phyloP scores from a whole-genome alignment of 2,329 filamentous ascomycete species.

The Immersiporthe knoxdaviesiana region DNA sequence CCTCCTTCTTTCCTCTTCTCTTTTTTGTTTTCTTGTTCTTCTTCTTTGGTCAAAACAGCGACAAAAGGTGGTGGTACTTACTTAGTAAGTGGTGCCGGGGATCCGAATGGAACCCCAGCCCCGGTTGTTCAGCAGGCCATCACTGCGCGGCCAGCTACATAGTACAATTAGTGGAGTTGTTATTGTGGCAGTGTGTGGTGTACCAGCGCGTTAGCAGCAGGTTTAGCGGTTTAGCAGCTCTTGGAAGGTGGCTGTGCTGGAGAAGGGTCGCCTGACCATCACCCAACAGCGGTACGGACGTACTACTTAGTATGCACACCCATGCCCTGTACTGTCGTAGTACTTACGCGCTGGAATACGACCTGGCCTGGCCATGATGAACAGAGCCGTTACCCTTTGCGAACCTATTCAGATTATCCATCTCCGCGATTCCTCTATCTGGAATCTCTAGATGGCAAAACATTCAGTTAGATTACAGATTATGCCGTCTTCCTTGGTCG shows the following conservation, averaged over 20 bases:
- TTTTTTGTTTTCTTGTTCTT: background rate
- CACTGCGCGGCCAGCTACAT: background rate
- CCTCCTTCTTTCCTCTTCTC: background rate
- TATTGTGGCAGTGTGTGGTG: background rate
- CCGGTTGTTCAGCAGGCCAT: background rate
- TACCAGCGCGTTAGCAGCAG: background rate
- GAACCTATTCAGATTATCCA: background rate
- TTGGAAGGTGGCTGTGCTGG: constrained; percentile 7
- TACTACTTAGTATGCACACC: too few relatives aligned
- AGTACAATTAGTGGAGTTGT: constrained; percentile 3
- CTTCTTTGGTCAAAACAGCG: background rate
- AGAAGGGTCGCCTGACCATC: background rate
- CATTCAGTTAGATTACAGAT: background rate
- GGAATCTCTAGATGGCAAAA: background rate
- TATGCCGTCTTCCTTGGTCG: background rate
- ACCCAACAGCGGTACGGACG: background rate
- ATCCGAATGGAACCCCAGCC: background rate
- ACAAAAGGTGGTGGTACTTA: background rate
- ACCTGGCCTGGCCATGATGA: background rate
- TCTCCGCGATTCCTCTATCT: background rate
- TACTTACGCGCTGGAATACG: background rate
- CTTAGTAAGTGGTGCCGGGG: background rate
- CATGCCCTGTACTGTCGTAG: background rate
- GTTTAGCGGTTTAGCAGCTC: background rate
- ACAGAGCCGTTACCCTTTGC: background rate